phyloP scores from a whole-genome alignment of 208 protist genomes.

The Leptomonas seymouri region DNA sequence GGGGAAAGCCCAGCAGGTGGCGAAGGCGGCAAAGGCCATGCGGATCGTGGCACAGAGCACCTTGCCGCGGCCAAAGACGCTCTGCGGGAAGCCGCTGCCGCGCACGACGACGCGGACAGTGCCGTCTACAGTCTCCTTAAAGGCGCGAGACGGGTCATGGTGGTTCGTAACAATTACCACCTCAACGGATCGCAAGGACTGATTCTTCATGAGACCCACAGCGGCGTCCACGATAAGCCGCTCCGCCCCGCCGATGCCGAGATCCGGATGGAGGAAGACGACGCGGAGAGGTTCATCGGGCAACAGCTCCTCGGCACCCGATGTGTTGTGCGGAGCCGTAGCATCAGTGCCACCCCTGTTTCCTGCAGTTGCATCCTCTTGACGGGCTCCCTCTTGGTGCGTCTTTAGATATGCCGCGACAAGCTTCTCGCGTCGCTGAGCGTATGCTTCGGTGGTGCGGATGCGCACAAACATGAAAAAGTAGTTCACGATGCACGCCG shows the following conservation, averaged over 20 bases:
- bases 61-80: constrained; percentile 79
- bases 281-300: constrained; percentile 49
- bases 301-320: constrained; percentile 12
- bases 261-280: constrained; percentile 96
- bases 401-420: constrained; percentile 9
- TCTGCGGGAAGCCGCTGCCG: constrained; percentile 87
- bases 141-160: constrained; percentile 92
- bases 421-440: constrained; percentile 22
- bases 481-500: constrained; percentile 38
- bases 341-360: neutral
- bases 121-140: constrained; percentile 94
- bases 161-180: constrained; percentile 94
- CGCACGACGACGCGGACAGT: constrained; percentile 85
- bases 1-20: constrained; percentile 38
- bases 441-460: constrained; percentile 25
- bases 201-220: constrained; percentile 77
- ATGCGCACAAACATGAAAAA: constrained; percentile 40
- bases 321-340: constrained; percentile 1
- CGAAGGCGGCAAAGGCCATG: constrained; percentile 77
- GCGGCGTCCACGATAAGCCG: constrained; percentile 97
- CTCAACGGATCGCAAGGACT: constrained; percentile 60
- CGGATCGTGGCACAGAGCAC: constrained; percentile 91
- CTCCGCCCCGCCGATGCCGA: constrained; percentile 98
- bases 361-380: neutral
- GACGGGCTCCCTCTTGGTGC: neutral